phyloP scores from a whole-genome alignment of 2,329 filamentous ascomycete genomes.

The Endothia cerciana region DNA sequence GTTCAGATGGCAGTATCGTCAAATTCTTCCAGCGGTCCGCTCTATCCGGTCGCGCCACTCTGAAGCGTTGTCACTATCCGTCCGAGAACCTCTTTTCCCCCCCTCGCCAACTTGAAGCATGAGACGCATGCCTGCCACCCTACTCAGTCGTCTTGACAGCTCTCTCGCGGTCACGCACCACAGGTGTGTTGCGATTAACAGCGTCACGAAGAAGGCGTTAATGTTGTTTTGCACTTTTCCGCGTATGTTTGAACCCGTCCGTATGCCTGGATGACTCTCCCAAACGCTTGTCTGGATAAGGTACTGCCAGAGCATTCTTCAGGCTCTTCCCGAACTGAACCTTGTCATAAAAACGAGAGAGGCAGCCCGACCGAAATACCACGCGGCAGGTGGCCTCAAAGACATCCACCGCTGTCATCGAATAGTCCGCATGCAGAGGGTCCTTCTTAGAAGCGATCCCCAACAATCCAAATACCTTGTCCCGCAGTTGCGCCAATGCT shows the following conservation, averaged over 20 bases:
- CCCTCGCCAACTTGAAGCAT: not conserved
- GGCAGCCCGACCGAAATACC: not conserved
- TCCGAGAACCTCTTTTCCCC: not conserved
- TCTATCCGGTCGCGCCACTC: no score
- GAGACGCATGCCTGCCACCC: not conserved
- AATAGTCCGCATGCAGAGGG: conserved; percentile 4
- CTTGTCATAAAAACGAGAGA: not conserved
- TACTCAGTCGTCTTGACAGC: not conserved
- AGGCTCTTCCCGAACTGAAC: conserved; percentile 5
- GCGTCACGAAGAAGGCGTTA: not conserved
- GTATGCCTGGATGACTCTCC: not conserved
- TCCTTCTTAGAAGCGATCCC: conserved; percentile 4
- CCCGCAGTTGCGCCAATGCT: not conserved
- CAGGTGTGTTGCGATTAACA: not conserved
- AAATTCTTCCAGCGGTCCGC: no score
- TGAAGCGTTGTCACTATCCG: not conserved
- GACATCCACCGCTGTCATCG: conserved; percentile 4
- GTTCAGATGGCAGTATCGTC: no score
- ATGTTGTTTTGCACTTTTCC: not conserved
- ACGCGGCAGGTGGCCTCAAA: conserved; percentile 10
- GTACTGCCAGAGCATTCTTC: not conserved
- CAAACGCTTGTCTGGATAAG: not conserved
- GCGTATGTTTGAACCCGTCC: not conserved
- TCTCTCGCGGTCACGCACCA: not conserved
- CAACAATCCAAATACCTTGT: conserved; percentile 6